Evolutionary conservation across 208 protist species (phyloP).

Genomic region (Borovskyia barvae): DNA sequence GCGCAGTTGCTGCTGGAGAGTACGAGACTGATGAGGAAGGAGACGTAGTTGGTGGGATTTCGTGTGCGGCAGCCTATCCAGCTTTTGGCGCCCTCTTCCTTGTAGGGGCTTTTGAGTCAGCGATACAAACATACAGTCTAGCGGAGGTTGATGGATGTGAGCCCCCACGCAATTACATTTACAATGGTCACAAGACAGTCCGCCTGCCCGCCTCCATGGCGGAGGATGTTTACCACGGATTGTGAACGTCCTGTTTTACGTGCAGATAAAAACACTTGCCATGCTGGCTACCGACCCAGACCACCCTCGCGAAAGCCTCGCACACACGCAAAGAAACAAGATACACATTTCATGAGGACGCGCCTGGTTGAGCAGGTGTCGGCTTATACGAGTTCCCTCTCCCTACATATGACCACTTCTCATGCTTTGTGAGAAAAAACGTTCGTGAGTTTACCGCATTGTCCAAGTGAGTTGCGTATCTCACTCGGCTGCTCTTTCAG

Average conservation of each 20-base stretch:
- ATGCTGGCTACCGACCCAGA: too few species aligned
- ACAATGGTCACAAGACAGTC: constrained; percentile 79
- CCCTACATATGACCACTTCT: too few species aligned
- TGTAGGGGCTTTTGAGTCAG: constrained; percentile 66
- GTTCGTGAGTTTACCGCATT: not conserved
- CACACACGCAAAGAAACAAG: too few species aligned
- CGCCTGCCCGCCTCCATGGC: constrained; percentile 31
- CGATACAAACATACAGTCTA: constrained; percentile 65
- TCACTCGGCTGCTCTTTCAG: not conserved
- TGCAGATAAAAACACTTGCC: too few species aligned
- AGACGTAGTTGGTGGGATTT: constrained; percentile 41
- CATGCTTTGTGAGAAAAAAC: too few species aligned
- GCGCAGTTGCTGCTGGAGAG: not conserved
- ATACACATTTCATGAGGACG: too few species aligned
- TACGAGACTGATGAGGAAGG: constrained; percentile 10
- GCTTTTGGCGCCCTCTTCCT: constrained; percentile 65
- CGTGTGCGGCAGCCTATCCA: constrained; percentile 55
- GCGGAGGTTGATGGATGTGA: constrained; percentile 70
- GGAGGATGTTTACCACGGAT: constrained; percentile 27
- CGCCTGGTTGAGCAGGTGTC: too few species aligned
- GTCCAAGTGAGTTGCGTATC: not conserved
- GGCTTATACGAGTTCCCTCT: too few species aligned
- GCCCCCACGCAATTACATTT: constrained; percentile 61
- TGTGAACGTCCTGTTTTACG: constrained; percentile 7
- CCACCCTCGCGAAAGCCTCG: too few species aligned